phyloP scores from a whole-genome alignment of 345 rosid species.

The Excoecaria agallocha region DNA sequence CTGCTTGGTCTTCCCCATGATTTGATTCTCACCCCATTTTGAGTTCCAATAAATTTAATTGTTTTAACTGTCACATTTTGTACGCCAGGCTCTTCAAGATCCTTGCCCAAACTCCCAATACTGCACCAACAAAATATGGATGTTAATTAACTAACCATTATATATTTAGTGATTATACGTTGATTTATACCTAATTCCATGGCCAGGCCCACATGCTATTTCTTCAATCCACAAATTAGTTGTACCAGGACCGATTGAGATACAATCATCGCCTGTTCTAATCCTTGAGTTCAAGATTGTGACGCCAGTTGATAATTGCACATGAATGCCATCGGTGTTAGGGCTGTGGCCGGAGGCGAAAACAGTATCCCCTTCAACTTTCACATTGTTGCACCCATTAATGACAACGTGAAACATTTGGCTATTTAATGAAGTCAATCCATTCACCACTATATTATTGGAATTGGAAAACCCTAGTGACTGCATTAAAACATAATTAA shows the following conservation, averaged over 20 bases:
- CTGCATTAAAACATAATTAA: conserved; percentile 1
- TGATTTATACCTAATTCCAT: conserved; percentile 17
- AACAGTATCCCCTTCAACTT: neutral
- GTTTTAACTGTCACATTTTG: conserved; percentile 12
- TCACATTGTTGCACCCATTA: conserved; percentile 2
- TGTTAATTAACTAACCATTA: neutral
- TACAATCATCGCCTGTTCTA: conserved; percentile 16
- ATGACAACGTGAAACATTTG: conserved; percentile 16
- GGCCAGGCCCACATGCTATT: conserved; percentile 13
- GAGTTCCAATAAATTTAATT: conserved; percentile 1
- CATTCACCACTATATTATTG: neutral
- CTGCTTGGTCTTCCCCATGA: conserved; percentile 13
- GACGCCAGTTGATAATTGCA: conserved; percentile 4
- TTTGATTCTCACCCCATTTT: conserved; percentile 14
- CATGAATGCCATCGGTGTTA: conserved; percentile 19
- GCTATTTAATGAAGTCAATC: conserved; percentile 16
- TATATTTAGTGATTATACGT: neutral
- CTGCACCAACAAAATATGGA: neutral
- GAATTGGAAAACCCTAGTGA: neutral
- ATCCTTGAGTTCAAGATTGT: conserved; percentile 11
- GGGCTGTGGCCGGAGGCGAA: conserved; percentile 9
- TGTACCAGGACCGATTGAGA: conserved; percentile 18
- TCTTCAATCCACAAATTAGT: conserved; percentile 13
- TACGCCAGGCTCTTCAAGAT: conserved; percentile 9
- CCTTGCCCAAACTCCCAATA: conserved; percentile 19